These are phyloP conservation scores for Petrea volubilis DNA, from an alignment of 257 asterid species.

Conservation along the genomic window DNA sequence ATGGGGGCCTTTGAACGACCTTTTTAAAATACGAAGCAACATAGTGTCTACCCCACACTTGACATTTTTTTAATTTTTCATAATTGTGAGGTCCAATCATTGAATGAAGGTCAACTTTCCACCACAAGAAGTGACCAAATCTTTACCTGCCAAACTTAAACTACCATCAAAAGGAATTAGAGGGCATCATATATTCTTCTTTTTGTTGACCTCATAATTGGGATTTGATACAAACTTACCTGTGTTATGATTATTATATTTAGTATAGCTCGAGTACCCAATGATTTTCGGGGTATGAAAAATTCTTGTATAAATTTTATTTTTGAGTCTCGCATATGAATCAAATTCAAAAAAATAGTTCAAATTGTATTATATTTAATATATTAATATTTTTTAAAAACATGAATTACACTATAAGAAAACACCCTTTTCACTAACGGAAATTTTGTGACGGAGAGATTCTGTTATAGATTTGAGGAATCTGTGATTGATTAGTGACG, in stretches of 20 bases:
- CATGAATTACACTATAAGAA: no score
- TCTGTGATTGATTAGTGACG: no score
- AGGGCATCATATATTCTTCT: not conserved
- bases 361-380: no score
- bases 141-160: slow-evolving; percentile 19
- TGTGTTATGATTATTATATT: not conserved
- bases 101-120: slow-evolving; percentile 36
- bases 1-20: slow-evolving; percentile 14
- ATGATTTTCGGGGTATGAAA: no score
- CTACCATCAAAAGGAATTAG: not conserved
- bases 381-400: no score
- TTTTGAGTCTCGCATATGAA: no score
- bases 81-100: slow-evolving; percentile 29
- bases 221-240: not conserved
- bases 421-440: no score
- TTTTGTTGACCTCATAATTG: not conserved
- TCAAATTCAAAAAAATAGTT: no score
- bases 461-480: no score
- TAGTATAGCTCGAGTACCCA: no score
- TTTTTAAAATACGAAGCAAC: slow-evolving; percentile 11
- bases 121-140: slow-evolving; percentile 25
- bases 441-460: no score
- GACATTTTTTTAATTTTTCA: not conserved
- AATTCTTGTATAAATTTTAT: no score
- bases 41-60: slow-evolving; percentile 6